Base-by-base conservation (phyloP, 805 yeast species). In the Blastobotrys americana region DNA sequence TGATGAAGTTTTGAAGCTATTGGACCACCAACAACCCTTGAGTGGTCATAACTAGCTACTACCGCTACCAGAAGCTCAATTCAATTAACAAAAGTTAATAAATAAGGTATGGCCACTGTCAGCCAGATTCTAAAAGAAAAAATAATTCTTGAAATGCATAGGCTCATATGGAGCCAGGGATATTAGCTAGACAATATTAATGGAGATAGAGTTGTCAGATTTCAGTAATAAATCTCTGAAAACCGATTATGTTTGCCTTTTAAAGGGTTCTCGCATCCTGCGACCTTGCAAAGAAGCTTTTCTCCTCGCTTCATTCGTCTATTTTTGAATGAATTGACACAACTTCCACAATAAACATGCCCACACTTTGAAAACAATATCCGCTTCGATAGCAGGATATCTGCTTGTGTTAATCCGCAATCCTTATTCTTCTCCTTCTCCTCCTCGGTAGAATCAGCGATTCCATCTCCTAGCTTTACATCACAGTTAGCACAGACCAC, bases 321-420 rank as follows among this genome's bases (percentile, higher is more conserved):
- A 10, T 63, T 61, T 19, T 45, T 42, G n/a, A 82, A 77, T 53
- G 78, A 74, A 51, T 76, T 76, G 18, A 82, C 83, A 64, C 96
- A 87, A 35, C 90, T 64, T 1, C 96, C 96, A 62, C 96, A 87
- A 59, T 77, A 87, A 0, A 80, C 74, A 65, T 87, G 96, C 0
- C 96, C 96, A 67, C 96, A 87, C 34, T 66, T 63, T 0, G 84
- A 73, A 16, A 73, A 71, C 56, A 80, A 87, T 2, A 82, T 73
- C 48, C 87, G 72, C 54, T 71, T 77, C 0, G 89, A 81, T 27
- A 84, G 64, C 44, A 74, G 80, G 16, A 66, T 55, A 55, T 84
- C 94, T 0, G 68, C 65, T 8, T 67, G 70, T 0, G 80, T 72
- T n/a, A 80, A 17, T 8, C 42, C 50, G 3, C 22, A 22, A 20